phyloP scores from a whole-genome alignment of 331 rosid species.

The Erythrophleum ivorense region DNA sequence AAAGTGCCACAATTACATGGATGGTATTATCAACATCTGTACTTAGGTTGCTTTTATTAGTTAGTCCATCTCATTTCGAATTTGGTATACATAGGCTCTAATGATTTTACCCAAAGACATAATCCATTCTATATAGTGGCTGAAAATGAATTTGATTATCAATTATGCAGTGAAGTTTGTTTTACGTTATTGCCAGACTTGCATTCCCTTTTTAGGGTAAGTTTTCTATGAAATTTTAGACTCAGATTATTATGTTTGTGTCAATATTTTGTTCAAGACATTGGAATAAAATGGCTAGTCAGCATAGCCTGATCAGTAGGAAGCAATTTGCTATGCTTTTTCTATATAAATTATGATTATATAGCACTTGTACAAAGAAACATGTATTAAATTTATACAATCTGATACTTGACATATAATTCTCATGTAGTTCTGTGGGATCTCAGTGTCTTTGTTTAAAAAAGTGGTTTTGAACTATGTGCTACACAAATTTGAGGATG shows the following conservation, averaged over 20 bases:
- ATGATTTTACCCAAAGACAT: not conserved
- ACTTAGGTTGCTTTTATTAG: not conserved
- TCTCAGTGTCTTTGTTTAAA: slow-evolving; percentile 2
- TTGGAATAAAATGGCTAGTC: not conserved
- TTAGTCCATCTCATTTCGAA: not conserved
- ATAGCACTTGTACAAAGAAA: not conserved
- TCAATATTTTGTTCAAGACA: not conserved
- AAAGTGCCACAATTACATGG: not conserved
- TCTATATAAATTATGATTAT: not conserved
- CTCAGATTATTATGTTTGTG: not conserved
- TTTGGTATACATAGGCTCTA: not conserved
- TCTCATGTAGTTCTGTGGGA: not conserved
- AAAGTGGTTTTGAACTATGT: not conserved
- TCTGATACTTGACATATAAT: not conserved
- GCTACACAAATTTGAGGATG: not conserved
- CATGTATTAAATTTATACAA: not conserved
- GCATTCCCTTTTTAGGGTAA: not conserved
- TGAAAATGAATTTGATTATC: not conserved
- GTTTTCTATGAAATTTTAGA: too few relatives aligned
- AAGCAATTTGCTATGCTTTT: not conserved
- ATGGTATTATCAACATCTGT: not conserved
- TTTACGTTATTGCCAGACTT: not conserved
- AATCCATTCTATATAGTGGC: not conserved
- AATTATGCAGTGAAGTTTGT: not conserved
- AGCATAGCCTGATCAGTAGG: slow-evolving; percentile 5